phyloP scores from a whole-genome alignment of 2,329 filamentous ascomycete species.

The Neofusicoccum parvum region DNA sequence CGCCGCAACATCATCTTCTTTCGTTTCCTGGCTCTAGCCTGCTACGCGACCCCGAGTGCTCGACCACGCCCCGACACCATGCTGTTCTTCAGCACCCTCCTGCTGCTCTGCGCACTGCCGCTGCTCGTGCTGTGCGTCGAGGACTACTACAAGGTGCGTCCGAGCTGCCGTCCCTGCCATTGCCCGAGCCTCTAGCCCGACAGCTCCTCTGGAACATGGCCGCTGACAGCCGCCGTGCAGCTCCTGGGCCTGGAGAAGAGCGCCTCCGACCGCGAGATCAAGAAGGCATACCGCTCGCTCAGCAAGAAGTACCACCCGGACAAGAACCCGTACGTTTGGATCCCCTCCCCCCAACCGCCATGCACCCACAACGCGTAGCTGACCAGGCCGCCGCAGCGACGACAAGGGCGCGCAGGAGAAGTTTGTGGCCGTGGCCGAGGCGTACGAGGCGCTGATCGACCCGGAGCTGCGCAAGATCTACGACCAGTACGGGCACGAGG shows the following conservation, averaged over 20 bases:
- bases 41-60: background rate
- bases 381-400: slow-evolving; percentile 54
- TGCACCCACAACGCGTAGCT: too few species aligned
- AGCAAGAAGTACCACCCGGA: slow-evolving; percentile 97
- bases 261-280: slow-evolving; percentile 85
- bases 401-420: slow-evolving; percentile 81
- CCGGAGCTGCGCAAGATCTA: slow-evolving; percentile 83
- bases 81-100: slow-evolving; percentile 22
- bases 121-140: slow-evolving; percentile 54
- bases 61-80: background rate
- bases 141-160: slow-evolving; percentile 76
- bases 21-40: background rate
- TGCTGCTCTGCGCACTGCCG: slow-evolving; percentile 47
- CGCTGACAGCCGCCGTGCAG: slow-evolving; percentile 49
- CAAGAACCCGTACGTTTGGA: slow-evolving; percentile 80
- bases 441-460: slow-evolving; percentile 88
- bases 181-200: background rate
- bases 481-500: slow-evolving; percentile 91
- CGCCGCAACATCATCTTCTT: background rate
- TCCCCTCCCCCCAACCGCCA: slow-evolving; percentile 23
- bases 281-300: slow-evolving; percentile 86
- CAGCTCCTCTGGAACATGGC: background rate
- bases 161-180: background rate
- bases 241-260: slow-evolving; percentile 77
- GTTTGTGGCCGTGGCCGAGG: slow-evolving; percentile 92